Percentiles rank a stretch among this genome's conserved stretches.
phyloP scores from a whole-genome alignment of 441 rosid genomes.

The Erodium trifolium region DNA sequence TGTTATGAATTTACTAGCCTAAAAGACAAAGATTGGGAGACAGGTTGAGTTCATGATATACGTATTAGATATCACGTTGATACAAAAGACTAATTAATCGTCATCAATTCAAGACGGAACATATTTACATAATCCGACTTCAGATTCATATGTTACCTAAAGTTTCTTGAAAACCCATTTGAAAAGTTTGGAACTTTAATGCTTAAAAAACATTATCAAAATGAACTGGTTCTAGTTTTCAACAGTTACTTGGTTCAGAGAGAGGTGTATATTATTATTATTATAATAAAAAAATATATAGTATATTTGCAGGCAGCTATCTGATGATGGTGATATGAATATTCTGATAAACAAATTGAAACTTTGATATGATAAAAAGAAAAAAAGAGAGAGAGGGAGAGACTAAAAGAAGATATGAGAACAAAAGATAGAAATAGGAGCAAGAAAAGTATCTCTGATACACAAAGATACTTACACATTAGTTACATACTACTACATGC shows the following conservation, averaged over 20 bases:
- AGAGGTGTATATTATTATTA: not conserved
- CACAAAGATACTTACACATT: conserved; percentile 8
- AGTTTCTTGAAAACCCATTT: not conserved
- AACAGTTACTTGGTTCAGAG: not conserved
- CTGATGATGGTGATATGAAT: not conserved
- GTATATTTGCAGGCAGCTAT: not conserved
- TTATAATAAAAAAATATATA: not conserved
- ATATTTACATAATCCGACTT: too few relatives aligned
- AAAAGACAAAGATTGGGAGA: not conserved
- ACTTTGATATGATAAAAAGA: not conserved
- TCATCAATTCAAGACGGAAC: too few relatives aligned
- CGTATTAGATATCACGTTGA: too few relatives aligned
- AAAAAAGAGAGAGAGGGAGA: not conserved
- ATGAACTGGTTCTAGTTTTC: not conserved
- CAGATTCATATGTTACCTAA: too few relatives aligned
- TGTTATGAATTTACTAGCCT: not conserved
- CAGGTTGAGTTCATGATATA: too few relatives aligned
- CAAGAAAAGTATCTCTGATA: conserved; percentile 6
- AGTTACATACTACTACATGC: conserved; percentile 1
- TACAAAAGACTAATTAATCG: too few relatives aligned
- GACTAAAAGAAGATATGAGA: not conserved
- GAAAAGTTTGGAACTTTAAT: not conserved
- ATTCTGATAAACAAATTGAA: not conserved
- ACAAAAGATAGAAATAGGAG: conserved; percentile 9
- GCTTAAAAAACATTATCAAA: not conserved